Base-by-base conservation (phyloP, 2,329 filamentous ascomycete genomes). In the Monosporascus sp. region DNA sequence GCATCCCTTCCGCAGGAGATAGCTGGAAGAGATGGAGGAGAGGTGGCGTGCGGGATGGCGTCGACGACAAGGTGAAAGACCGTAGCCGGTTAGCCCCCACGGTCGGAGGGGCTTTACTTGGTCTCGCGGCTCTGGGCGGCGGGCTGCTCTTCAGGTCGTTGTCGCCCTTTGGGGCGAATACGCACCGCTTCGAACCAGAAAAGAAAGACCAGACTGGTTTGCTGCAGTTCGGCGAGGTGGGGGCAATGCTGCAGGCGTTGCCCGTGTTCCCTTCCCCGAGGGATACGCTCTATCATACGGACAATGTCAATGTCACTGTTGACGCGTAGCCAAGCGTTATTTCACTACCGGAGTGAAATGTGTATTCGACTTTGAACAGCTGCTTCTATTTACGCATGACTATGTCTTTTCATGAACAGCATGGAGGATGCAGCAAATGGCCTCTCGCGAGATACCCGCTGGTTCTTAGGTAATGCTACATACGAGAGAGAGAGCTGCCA, bases 221-320 rank as follows among this genome's bases (percentile, higher is more conserved):
- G 36, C 67, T 70, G 48, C 70, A 71, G 53, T 77, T 78, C 57
- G 78, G 77, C 3, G 74, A 77, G 22, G 65, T 78, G 17, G 77
- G 78, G 1, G 69, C 72, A 1, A 74, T 81, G 65, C 58, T 81
- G 31, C 61, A 67, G 25, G 53, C 50, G 7, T 45, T 69, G 7
- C 64, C 64, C 2, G 50, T 49, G n/a, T 51, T 55, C 18, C 46
- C 54, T 36, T 41, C 50, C 22, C 44, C 39, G 24, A 45, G 8
- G 14, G 54, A 58, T 53, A 61, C 36, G 5, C 48, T 60, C 9
- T 57, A 62, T 17, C 35, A 41, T 36, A 36, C 49, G 22, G 39
- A 25, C 20, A 48, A 41, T n/a, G 53, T 54, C 2, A 49, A 54
- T 15, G 54, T 57, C 9, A 47, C 48, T 27, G 53, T 62, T 11